Evolutionary conservation across 768 basidiomycete genomes (phyloP).

Genomic region (Mycena amicta): DNA sequence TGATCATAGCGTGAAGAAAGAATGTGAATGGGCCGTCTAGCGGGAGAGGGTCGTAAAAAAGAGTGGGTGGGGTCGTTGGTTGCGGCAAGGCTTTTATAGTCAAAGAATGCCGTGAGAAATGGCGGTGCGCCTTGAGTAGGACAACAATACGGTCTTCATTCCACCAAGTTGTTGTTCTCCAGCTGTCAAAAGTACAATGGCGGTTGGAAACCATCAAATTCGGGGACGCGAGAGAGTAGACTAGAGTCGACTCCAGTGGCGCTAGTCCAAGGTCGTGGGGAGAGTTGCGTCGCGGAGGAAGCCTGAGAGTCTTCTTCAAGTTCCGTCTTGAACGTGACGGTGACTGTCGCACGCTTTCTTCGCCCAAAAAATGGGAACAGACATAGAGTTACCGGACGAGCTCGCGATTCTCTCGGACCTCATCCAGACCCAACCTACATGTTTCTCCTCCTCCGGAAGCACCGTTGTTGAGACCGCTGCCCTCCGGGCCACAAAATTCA

Average conservation of each 20-base stretch:
- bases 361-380: conserved; percentile 4
- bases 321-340: too few relatives aligned
- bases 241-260: neutral
- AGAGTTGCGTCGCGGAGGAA: neutral
- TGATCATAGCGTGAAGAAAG: conserved; percentile 56
- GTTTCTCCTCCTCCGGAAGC: conserved; percentile 53
- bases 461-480: conserved; percentile 57
- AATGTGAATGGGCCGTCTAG: conserved; percentile 4
- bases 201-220: neutral
- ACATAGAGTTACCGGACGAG: conserved; percentile 30
- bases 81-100: neutral
- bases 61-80: neutral
- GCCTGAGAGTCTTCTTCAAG: too few relatives aligned
- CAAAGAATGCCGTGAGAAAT: neutral
- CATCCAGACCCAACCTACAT: conserved; percentile 56
- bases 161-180: too few relatives aligned
- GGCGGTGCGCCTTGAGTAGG: too few relatives aligned
- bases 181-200: neutral
- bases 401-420: conserved; percentile 55
- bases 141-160: too few relatives aligned
- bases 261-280: too few relatives aligned
- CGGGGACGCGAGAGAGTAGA: neutral
- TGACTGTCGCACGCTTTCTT: too few relatives aligned
- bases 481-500: conserved; percentile 67
- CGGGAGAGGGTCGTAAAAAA: neutral